Base-by-base conservation (phyloP, 805 yeast genomes). In the Saccharomycopsis amapae region DNA sequence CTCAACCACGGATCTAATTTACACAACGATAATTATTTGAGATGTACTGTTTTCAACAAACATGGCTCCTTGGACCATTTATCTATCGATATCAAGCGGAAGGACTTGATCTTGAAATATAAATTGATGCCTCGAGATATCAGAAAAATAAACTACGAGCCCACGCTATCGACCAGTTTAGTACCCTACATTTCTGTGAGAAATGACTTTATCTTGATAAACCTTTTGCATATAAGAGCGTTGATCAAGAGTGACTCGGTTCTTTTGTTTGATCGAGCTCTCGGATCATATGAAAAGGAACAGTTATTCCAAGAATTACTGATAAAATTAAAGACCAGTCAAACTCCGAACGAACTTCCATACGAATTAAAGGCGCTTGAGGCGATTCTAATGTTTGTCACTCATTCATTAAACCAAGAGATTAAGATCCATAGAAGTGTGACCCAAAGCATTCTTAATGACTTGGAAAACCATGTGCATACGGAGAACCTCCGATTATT, bases 111-210 rank as follows among this genome's bases (percentile, higher is more conserved):
- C 7, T 69, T 78, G 45, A 79, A 83, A 38, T 83, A 87, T 61
- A 76, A 79, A 20, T 61, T 89, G 23, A 86, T 81, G 52, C 95
- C 97, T 1, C 68, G 97, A 63, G 97, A 89, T 61, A 66, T 89
- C 52, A 65, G 97, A 25, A 88, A 85, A 58, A 81, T 89, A 43
- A 96, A 58, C 64, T 48, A 50, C 31, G 28, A 48, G 22, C 46
- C 49, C 2, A 73, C 71, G 47, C 82, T 85, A 28, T 71, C 80
- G 22, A 71, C 82, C 35, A 95, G 87, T 62, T 85, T 90, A 18
- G 89, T 89, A 2, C 98, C 98, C 0, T 78, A 87, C 17, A 82
- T 93, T 38, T 79, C 89, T 49, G 87, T 88, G 19, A 73, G 97
- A 49, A 72, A 78, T 31, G 77, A 78, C 56, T 82, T 94, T 43